phyloP scores from a whole-genome alignment of 169 alveolate species.

The Plasmodium gaboni region DNA sequence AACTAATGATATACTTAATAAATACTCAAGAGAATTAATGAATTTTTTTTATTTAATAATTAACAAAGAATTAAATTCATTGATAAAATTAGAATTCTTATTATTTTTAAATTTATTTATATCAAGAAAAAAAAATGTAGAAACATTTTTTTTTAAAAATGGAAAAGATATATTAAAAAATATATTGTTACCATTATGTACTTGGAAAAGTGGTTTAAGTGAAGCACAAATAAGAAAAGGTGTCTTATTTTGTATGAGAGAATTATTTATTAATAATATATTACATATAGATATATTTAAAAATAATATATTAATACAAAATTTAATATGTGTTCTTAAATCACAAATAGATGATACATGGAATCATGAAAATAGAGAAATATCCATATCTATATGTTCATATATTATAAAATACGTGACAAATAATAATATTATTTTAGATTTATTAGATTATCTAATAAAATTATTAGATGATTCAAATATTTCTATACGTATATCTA shows the following conservation, averaged over 20 bases:
- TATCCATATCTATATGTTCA: constrained; percentile 38
- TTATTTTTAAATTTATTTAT: constrained; percentile 60
- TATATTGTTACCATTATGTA: constrained; percentile 50
- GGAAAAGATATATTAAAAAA: constrained; percentile 41
- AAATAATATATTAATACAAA: constrained; percentile 33
- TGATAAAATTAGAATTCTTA: constrained; percentile 57
- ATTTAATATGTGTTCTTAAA: constrained; percentile 35
- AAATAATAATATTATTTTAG: constrained; percentile 48
- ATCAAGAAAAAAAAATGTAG: constrained; percentile 21
- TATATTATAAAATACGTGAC: constrained; percentile 22
- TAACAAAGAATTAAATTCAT: constrained; percentile 51
- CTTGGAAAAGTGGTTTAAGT: constrained; percentile 57
- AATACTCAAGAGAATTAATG: constrained; percentile 20
- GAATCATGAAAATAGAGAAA: constrained; percentile 64
- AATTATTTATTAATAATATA: constrained; percentile 34
- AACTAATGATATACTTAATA: constrained; percentile 31
- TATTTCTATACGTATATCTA: constrained; percentile 27
- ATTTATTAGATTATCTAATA: constrained; percentile 31
- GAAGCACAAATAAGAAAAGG: constrained; percentile 69
- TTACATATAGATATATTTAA: constrained; percentile 10
- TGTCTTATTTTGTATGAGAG: constrained; percentile 39
- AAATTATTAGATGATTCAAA: constrained; percentile 49
- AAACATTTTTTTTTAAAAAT: constrained; percentile 23
- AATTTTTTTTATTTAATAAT: constrained; percentile 18
- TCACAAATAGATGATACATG: constrained; percentile 66